Evolutionary conservation across 2,329 filamentous ascomycete species (phyloP).

Genomic region (Epichloe sylvatica): DNA sequence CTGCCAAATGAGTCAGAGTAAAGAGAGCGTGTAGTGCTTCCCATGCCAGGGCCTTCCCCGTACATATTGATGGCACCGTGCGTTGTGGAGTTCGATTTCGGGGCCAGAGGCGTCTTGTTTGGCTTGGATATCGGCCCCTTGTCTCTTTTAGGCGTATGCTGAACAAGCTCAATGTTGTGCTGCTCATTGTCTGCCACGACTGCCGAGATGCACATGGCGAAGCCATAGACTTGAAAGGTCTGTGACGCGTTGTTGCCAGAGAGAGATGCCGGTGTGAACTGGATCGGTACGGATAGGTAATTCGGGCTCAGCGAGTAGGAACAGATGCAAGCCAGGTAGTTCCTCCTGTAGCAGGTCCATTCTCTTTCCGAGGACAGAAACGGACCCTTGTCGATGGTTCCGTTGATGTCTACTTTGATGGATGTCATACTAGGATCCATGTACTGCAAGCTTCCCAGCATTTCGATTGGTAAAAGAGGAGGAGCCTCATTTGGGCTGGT

Average conservation of each 20-base stretch:
- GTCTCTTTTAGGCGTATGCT: conserved; percentile 84
- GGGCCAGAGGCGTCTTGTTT: conserved; percentile 51
- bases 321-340: conserved; percentile 79
- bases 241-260: conserved; percentile 17
- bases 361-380: conserved; percentile 59
- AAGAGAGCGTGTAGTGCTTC: conserved; percentile 13
- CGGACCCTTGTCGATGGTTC: conserved; percentile 80
- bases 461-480: conserved; percentile 35
- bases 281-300: conserved; percentile 30
- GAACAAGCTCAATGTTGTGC: conserved; percentile 70
- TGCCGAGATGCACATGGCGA: conserved; percentile 75
- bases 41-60: conserved; percentile 18
- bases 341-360: conserved; percentile 86
- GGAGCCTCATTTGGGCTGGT: conserved; percentile 29
- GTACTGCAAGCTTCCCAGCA: conserved; percentile 48
- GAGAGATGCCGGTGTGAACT: conserved; percentile 28
- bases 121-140: conserved; percentile 71
- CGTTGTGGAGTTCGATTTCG: conserved; percentile 46
- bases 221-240: conserved; percentile 53
- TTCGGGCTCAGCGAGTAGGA: conserved; percentile 57
- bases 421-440: conserved; percentile 32
- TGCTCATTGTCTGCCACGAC: conserved; percentile 62
- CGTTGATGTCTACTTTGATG: conserved; percentile 60
- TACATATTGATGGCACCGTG: conserved; percentile 34
- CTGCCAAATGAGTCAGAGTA: conserved; percentile 30